These are phyloP conservation scores for Aureobasidium sp. DNA, from an alignment of 2,329 filamentous ascomycete genomes.

Conservation along the genomic window DNA sequence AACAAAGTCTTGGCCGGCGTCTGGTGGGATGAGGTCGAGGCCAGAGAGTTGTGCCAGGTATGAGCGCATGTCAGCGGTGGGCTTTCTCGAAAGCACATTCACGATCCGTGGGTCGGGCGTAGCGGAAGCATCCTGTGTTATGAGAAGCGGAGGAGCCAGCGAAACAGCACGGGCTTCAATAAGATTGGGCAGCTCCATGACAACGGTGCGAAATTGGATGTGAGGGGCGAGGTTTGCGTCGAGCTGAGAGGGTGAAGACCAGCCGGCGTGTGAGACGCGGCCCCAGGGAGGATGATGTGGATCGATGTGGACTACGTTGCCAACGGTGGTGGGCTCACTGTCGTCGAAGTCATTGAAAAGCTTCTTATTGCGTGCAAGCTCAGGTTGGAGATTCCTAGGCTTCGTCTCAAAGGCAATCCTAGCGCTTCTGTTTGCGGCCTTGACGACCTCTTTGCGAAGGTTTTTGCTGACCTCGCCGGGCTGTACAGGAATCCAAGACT, in stretches of 20 bases:
- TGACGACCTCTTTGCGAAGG: conserved; percentile 67
- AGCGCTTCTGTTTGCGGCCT: conserved; percentile 67
- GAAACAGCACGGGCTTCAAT: conserved; percentile 92
- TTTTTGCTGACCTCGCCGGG: conserved; percentile 70
- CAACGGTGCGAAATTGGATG: conserved; percentile 73
- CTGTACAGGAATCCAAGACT: conserved; percentile 76
- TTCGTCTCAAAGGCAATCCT: conserved; percentile 70
- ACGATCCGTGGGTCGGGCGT: conserved; percentile 59
- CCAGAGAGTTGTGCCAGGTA: conserved; percentile 66
- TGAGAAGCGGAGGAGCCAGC: conserved; percentile 51
- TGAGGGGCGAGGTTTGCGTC: conserved; percentile 61
- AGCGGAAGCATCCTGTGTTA: conserved; percentile 27
- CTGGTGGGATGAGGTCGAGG: conserved; percentile 53
- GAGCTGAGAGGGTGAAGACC: conserved; percentile 62
- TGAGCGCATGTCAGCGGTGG: conserved; percentile 65
- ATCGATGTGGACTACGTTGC: conserved; percentile 14
- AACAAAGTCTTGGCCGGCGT: conserved; percentile 55
- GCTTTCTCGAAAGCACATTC: conserved; percentile 60
- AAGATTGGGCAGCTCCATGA: conserved; percentile 76
- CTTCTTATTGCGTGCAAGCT: conserved; percentile 20
- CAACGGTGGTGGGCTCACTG: conserved; percentile 22
- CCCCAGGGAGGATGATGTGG: conserved; percentile 58
- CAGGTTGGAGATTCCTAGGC: conserved; percentile 51
- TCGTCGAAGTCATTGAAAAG: not conserved
- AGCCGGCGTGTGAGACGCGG: conserved; percentile 75